phyloP scores from a whole-genome alignment of 441 rosid genomes.

The Melastoma candidum region DNA sequence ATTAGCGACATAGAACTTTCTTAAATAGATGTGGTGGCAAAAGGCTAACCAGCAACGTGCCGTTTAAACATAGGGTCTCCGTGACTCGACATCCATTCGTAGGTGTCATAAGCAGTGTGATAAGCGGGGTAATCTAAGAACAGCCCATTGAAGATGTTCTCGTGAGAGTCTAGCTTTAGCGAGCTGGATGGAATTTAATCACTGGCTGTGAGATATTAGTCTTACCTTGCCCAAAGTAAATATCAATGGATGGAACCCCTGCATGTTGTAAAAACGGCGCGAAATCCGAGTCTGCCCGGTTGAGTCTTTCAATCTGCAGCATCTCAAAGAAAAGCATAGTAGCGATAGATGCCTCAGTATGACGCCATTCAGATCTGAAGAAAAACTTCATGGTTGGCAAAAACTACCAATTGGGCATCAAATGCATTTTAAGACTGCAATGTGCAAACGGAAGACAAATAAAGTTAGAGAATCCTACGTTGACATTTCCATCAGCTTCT shows the following conservation, averaged over 20 bases:
- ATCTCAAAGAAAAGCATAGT: conserved; percentile 10
- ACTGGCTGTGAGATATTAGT: background rate
- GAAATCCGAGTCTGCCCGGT: conserved; percentile 84
- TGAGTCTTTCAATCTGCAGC: conserved; percentile 71
- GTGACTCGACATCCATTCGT: conserved; percentile 56
- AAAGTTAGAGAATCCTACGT: conserved; percentile 16
- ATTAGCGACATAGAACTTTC: background rate
- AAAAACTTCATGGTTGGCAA: too few species aligned
- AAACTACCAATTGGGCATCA: background rate
- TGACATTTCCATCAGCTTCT: conserved; percentile 27
- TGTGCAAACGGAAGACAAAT: background rate
- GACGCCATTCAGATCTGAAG: background rate
- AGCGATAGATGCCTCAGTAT: background rate
- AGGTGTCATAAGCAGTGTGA: conserved; percentile 88
- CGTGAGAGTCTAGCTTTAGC: too few species aligned
- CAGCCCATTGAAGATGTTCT: background rate
- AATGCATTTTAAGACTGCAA: background rate
- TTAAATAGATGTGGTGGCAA: background rate
- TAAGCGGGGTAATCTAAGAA: conserved; percentile 79
- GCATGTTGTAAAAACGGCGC: conserved; percentile 88
- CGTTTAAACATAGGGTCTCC: conserved; percentile 82
- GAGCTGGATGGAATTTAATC: background rate
- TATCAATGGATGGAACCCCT: conserved; percentile 77
- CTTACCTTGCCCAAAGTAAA: conserved; percentile 82
- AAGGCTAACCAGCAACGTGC: conserved; percentile 69